A percentile compares a stretch with the other conserved stretches of the same genome.
phyloP scores from a whole-genome alignment of 441 rosid species.

The Kokia cookei region DNA sequence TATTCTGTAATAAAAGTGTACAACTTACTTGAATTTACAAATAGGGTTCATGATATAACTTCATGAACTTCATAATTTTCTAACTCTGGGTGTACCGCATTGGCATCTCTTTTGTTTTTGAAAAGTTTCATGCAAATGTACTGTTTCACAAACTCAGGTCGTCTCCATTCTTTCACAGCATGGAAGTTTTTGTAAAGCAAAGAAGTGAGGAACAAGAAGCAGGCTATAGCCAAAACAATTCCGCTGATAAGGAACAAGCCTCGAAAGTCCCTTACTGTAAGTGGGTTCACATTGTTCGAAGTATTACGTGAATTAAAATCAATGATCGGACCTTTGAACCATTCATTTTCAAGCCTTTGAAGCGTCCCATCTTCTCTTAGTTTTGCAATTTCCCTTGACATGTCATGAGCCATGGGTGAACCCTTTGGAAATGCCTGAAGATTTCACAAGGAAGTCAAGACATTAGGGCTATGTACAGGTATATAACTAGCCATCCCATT shows the following conservation, averaged over 20 bases:
- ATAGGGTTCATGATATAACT: no score
- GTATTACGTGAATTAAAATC: not conserved
- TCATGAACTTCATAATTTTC: not conserved
- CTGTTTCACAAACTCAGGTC: not conserved
- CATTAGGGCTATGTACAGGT: not conserved
- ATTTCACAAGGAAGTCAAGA: not conserved
- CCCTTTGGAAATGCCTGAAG: not conserved
- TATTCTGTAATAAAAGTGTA: no score
- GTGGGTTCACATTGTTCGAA: constrained; percentile 15
- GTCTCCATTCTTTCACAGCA: not conserved
- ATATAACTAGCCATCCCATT: no score
- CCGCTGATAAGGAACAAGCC: constrained; percentile 22
- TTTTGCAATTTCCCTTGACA: not conserved
- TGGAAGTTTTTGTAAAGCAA: not conserved
- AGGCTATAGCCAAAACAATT: constrained; percentile 5
- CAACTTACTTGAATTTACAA: no score
- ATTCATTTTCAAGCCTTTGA: not conserved
- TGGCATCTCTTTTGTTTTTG: not conserved
- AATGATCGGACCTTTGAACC: not conserved
- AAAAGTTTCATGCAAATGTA: not conserved
- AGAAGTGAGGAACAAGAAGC: not conserved
- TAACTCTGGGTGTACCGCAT: not conserved
- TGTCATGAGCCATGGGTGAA: not conserved
- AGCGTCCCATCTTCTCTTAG: not conserved
- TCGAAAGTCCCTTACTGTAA: constrained; percentile 18